Conservation (phyloP, 495 filamentous ascomycete species). For the Cladorrhinum samala region DNA sequence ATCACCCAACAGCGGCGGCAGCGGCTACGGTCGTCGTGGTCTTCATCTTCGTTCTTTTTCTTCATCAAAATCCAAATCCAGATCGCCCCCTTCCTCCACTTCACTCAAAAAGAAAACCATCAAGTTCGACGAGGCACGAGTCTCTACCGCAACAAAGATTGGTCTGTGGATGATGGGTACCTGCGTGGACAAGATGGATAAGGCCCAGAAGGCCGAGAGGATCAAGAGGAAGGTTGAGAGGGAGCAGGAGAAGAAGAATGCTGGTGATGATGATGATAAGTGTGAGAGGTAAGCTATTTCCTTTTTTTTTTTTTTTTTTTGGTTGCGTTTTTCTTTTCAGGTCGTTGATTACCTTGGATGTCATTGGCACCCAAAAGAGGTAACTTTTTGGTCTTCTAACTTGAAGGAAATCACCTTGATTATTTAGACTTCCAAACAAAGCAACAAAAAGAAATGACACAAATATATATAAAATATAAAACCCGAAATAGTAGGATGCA, state of each 20-base stretch:
- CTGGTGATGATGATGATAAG: too few relatives aligned
- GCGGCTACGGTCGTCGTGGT: too few relatives aligned
- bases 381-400: too few relatives aligned
- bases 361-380: too few relatives aligned
- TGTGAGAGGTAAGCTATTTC: neutral
- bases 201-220: neutral
- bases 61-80: neutral
- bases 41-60: neutral
- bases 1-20: neutral
- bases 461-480: too few relatives aligned
- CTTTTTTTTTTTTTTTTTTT: neutral
- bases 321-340: neutral
- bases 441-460: too few relatives aligned
- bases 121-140: neutral
- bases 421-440: too few relatives aligned
- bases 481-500: too few relatives aligned
- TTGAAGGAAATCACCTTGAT: too few relatives aligned
- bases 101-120: neutral
- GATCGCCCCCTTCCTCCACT: neutral
- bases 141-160: neutral
- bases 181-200: neutral
- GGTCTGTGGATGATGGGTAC: neutral
- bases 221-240: neutral
- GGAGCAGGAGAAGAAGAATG: neutral
- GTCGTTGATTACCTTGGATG: too few relatives aligned